These are phyloP conservation scores for Gastrodia elata DNA, from an alignment of 106 monocot genomes.

Conservation along the genomic window DNA sequence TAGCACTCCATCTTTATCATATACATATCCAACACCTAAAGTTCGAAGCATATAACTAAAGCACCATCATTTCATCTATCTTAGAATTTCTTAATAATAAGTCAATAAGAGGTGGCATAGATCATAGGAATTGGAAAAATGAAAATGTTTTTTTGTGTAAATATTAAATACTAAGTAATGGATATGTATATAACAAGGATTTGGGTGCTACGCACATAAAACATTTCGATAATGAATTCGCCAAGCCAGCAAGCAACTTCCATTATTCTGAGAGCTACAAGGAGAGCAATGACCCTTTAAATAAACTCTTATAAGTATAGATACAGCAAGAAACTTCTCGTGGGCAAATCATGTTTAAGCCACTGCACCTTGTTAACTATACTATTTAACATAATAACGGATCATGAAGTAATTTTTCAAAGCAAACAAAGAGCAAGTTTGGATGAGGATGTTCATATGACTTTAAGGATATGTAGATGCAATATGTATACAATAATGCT, in stretches of 20 bases:
- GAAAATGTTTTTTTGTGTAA: no score
- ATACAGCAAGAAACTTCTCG: neutral
- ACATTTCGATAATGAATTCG: neutral
- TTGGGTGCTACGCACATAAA: no score
- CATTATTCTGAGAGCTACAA: neutral
- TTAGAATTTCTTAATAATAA: neutral
- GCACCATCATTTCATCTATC: neutral
- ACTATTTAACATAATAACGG: neutral
- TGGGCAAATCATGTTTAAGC: neutral
- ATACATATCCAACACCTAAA: no score
- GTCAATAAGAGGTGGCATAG: no score
- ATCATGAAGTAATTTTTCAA: neutral
- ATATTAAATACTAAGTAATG: no score
- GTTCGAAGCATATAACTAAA: no score
- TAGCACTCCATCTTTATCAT: no score
- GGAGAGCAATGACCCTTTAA: neutral
- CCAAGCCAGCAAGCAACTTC: neutral
- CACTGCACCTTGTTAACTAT: neutral
- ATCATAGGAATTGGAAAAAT: no score
- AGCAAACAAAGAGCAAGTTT: no score
- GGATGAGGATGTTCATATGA: neutral
- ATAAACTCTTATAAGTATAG: neutral
- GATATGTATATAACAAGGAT: no score
- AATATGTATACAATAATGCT: neutral
- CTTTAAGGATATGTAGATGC: neutral